These are phyloP conservation scores for Stylonectria norvegica DNA, from an alignment of 2,329 filamentous ascomycete species.

Conservation along the genomic window DNA sequence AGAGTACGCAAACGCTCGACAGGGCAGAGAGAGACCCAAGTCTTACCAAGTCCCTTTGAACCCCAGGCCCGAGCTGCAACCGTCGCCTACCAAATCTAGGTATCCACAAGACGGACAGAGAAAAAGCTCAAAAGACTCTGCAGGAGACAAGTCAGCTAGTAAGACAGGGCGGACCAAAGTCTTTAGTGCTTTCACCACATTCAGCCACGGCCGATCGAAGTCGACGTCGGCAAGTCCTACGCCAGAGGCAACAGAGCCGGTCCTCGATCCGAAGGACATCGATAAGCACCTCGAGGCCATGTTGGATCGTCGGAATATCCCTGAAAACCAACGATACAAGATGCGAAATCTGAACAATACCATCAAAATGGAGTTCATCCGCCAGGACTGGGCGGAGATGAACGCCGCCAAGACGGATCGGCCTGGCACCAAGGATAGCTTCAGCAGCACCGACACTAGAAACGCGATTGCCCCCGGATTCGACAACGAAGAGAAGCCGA, in stretches of 20 bases:
- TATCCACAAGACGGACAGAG: slow-evolving; percentile 18
- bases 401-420: slow-evolving; percentile 47
- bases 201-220: slow-evolving; percentile 38
- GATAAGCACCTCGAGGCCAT: slow-evolving; percentile 58
- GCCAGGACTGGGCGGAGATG: slow-evolving; percentile 77
- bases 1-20: slow-evolving; percentile 17
- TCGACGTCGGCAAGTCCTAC: slow-evolving; percentile 32
- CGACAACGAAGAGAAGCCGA: slow-evolving; percentile 48
- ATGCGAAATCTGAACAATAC: slow-evolving; percentile 86
- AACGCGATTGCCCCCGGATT: slow-evolving; percentile 37
- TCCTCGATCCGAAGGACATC: slow-evolving; percentile 53
- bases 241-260: slow-evolving; percentile 43
- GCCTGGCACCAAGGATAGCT: slow-evolving; percentile 44
- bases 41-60: slow-evolving; percentile 43
- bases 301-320: slow-evolving; percentile 86
- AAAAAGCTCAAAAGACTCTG: slow-evolving; percentile 29
- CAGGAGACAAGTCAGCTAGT: slow-evolving; percentile 26
- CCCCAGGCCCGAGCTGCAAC: slow-evolving; percentile 19
- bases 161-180: slow-evolving; percentile 41
- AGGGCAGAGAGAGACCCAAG: slow-evolving; percentile 45
- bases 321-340: slow-evolving; percentile 88
- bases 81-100: slow-evolving; percentile 21
- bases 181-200: slow-evolving; percentile 37
- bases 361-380: slow-evolving; percentile 94
- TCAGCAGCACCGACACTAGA: slow-evolving; percentile 34